These are phyloP conservation scores for Tephrocybe sp. DNA, from an alignment of 768 basidiomycete genomes.

Conservation along the genomic window DNA sequence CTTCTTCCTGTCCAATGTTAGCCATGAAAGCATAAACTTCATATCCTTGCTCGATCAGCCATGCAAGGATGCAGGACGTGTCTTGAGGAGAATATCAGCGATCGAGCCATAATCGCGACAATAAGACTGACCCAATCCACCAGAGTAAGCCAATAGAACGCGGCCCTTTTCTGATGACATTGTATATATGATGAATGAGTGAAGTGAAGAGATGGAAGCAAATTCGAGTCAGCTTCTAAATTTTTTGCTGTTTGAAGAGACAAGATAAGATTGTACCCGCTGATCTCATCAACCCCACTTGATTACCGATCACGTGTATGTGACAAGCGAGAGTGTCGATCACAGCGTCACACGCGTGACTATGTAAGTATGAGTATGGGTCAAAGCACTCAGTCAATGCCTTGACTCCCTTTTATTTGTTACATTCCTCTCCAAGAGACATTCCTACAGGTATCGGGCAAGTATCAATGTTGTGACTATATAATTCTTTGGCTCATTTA, in stretches of 20 bases:
- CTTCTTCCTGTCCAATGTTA: slow-evolving; percentile 92
- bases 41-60: slow-evolving; percentile 98
- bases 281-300: slow-evolving; percentile 5
- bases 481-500: no score
- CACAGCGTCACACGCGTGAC: background rate
- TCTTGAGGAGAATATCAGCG: slow-evolving; percentile 46
- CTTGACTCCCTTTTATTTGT: no score
- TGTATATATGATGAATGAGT: slow-evolving; percentile 10
- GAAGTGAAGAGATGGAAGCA: background rate
- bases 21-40: slow-evolving; percentile 98
- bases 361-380: no score
- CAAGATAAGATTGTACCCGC: slow-evolving; percentile 11
- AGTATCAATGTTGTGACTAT: no score
- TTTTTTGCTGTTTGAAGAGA: slow-evolving; percentile 2
- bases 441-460: no score
- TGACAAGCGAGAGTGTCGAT: background rate
- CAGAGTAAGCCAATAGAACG: slow-evolving; percentile 96
- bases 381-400: no score
- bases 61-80: slow-evolving; percentile 98
- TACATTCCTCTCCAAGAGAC: no score
- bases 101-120: slow-evolving; percentile 15
- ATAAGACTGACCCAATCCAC: slow-evolving; percentile 85
- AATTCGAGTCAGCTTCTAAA: background rate
- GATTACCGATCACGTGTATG: slow-evolving; percentile 8
- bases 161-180: slow-evolving; percentile 69